A percentile compares a stretch with the other conserved stretches of the same genome.
phyloP scores from a whole-genome alignment of 148 eudicot genomes.

The Fagopyrum homotropicum region DNA sequence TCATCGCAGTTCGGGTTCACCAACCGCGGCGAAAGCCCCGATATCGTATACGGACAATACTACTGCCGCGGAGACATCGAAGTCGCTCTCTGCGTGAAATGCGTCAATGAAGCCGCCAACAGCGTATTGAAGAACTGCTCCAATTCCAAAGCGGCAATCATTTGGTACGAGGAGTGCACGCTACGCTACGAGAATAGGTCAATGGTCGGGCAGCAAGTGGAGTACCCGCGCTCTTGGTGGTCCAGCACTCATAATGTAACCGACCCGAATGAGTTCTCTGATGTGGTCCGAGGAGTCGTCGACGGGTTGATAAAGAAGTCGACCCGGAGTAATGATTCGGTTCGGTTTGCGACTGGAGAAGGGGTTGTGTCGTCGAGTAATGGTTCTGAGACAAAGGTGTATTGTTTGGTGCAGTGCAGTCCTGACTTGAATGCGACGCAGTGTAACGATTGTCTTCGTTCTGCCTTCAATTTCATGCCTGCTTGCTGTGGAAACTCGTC shows the following conservation, averaged over 20 bases:
- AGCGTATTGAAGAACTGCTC: neutral
- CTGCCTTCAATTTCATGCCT: neutral
- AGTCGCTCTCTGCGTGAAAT: neutral
- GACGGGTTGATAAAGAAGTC: neutral
- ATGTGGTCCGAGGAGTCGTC: neutral
- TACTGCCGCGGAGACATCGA: neutral
- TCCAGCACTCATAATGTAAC: neutral
- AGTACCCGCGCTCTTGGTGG: slow-evolving; percentile 10
- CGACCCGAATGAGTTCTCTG: neutral
- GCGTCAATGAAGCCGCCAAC: neutral
- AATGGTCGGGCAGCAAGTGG: neutral
- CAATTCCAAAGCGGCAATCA: neutral
- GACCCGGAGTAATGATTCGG: neutral
- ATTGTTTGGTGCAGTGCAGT: slow-evolving; percentile 4
- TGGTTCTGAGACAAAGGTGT: neutral
- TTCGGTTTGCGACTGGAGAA: neutral
- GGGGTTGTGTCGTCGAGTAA: neutral
- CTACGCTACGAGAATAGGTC: neutral
- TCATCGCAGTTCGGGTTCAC: neutral
- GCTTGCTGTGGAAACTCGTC: slow-evolving; percentile 4
- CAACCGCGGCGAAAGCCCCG: neutral
- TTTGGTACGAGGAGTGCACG: slow-evolving; percentile 9
- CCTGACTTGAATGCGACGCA: slow-evolving; percentile 11
- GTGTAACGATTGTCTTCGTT: neutral
- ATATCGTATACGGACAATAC: neutral